Evolutionary conservation across 768 basidiomycete species (phyloP).

Genomic region (Russula earlei): DNA sequence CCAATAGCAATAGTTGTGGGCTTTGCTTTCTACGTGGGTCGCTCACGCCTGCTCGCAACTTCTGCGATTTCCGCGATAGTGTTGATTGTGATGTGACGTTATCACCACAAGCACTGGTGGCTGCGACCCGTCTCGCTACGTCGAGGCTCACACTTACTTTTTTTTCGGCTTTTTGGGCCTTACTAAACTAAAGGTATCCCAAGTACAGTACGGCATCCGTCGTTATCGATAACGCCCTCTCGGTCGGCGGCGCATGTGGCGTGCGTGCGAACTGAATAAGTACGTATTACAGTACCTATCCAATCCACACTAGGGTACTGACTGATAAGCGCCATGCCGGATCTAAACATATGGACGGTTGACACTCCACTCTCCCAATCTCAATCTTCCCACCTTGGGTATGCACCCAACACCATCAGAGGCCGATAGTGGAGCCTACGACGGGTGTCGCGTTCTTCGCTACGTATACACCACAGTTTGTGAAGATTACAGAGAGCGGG

Average conservation of each 20-base stretch:
- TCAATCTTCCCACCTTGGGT: not conserved
- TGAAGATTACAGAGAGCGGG: constrained; percentile 10
- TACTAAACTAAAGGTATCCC: too few relatives aligned
- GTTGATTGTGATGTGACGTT: too few relatives aligned
- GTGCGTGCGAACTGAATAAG: not conserved
- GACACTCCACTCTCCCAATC: not conserved
- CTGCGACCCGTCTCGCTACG: too few relatives aligned
- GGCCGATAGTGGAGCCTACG: not conserved
- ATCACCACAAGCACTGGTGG: too few relatives aligned
- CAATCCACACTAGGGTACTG: not conserved
- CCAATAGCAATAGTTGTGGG: too few relatives aligned
- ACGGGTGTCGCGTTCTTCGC: not conserved
- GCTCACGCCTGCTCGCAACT: too few relatives aligned
- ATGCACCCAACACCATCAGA: not conserved
- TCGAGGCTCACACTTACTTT: too few relatives aligned
- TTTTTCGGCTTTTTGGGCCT: too few relatives aligned
- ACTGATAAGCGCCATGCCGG: not conserved
- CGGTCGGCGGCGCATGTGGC: too few relatives aligned
- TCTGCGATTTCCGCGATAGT: too few relatives aligned
- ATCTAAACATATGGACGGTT: not conserved
- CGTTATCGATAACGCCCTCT: not conserved
- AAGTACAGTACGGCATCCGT: too few relatives aligned
- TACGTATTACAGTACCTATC: not conserved
- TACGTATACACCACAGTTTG: constrained; percentile 15
- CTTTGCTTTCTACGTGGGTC: too few relatives aligned